Percentiles rank a stretch among this genome's conserved stretches.
Conservation (phyloP, 208 protist species). For the Leptomonas pyrrhocoris region DNA sequence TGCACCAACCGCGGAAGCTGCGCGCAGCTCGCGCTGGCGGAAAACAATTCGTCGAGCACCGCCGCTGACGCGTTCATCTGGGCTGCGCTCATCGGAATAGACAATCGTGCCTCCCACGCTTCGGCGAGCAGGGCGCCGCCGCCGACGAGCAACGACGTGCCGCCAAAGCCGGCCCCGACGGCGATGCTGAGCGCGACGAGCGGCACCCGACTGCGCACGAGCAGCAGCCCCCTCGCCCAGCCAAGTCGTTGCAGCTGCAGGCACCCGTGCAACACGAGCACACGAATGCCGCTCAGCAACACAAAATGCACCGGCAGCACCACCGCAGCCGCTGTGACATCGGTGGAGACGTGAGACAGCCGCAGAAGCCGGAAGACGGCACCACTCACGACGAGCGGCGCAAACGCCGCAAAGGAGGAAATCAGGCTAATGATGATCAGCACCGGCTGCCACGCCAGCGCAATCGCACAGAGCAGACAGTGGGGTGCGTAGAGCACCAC, state of each 20-base stretch:
- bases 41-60: not conserved
- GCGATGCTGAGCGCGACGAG: conserved; percentile 49
- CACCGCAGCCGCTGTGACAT: conserved; percentile 1
- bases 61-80: not conserved
- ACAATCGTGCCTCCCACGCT: conserved; percentile 17
- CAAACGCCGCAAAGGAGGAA: conserved; percentile 15
- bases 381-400: conserved; percentile 17
- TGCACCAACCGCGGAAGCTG: conserved; percentile 58
- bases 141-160: conserved; percentile 40
- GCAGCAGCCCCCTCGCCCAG: conserved; percentile 31
- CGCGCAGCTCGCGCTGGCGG: conserved; percentile 35
- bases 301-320: conserved; percentile 38
- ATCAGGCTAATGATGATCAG: conserved; percentile 23
- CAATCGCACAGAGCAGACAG: conserved; percentile 7
- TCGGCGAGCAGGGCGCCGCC: conserved; percentile 48
- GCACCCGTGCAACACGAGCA: conserved; percentile 27
- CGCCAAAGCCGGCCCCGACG: conserved; percentile 57
- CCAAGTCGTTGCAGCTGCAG: conserved; percentile 38
- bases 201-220: conserved; percentile 48
- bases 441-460: conserved; percentile 24
- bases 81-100: not conserved
- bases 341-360: conserved; percentile 2
- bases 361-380: conserved; percentile 8
- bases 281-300: conserved; percentile 27
- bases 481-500: conserved; percentile 32